Evolutionary conservation across 148 eudicot species (phyloP).

Genomic region (Nepenthes gracilis): DNA sequence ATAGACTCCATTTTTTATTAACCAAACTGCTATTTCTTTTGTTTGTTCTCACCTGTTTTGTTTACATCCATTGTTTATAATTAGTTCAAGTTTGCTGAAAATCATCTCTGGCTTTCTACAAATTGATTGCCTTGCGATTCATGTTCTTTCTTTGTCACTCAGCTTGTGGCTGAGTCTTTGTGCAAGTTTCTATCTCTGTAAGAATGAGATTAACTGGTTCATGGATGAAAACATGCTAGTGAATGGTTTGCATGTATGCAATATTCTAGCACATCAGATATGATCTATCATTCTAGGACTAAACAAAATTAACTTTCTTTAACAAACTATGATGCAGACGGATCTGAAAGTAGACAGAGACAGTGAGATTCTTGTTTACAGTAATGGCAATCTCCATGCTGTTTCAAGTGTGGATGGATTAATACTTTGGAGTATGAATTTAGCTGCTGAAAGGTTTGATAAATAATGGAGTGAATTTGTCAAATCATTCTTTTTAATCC

Average conservation of each 20-base stretch:
- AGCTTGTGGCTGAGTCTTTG: no score
- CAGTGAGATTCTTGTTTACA: constrained; percentile 51
- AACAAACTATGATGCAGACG: constrained; percentile 31
- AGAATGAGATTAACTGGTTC: no score
- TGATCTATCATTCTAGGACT: constrained; percentile 1
- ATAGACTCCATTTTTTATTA: constrained; percentile 1
- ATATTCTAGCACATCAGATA: constrained; percentile 1
- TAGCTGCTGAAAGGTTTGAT: constrained; percentile 58
- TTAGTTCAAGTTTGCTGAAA: no score
- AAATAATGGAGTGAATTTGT: constrained; percentile 4
- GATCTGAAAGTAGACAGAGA: constrained; percentile 66
- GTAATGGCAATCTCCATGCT: constrained; percentile 72
- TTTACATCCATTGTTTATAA: no score
- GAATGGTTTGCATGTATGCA: not conserved
- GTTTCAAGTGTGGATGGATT: constrained; percentile 89
- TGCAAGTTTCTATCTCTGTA: no score
- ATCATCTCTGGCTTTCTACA: no score
- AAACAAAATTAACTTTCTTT: constrained; percentile 3
- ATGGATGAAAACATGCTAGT: no score
- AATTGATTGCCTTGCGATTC: no score
- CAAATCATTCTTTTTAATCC: not conserved
- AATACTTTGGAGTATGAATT: constrained; percentile 64
- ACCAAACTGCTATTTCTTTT: not conserved
- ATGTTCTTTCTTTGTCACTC: no score
- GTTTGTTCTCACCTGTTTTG: not conserved